Evolutionary conservation across 2,329 filamentous ascomycete species (phyloP).

Genomic region (Venturia carpophila): DNA sequence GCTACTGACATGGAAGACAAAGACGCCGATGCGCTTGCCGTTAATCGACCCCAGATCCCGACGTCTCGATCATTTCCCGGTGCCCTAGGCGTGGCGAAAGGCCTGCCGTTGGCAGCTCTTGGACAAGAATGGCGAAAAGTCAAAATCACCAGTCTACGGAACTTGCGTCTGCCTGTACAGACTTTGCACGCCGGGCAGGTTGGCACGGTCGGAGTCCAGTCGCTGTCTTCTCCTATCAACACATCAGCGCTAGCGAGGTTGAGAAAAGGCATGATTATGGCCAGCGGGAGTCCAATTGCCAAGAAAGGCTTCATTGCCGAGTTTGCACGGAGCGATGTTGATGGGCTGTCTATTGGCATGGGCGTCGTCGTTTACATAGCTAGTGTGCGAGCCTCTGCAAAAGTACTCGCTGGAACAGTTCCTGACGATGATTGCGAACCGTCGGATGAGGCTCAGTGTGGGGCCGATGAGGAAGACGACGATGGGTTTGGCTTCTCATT

Average conservation of each 20-base stretch:
- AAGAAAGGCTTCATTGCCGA: slow-evolving; percentile 49
- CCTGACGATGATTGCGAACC: slow-evolving; percentile 19
- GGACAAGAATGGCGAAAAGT: slow-evolving; percentile 72
- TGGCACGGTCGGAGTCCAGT: slow-evolving; percentile 55
- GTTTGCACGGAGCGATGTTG: slow-evolving; percentile 57
- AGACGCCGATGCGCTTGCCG: slow-evolving; percentile 20
- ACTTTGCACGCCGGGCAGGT: slow-evolving; percentile 73
- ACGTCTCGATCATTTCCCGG: slow-evolving; percentile 43
- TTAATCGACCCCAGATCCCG: slow-evolving; percentile 26
- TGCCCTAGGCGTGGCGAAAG: slow-evolving; percentile 30
- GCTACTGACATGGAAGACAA: slow-evolving; percentile 26
- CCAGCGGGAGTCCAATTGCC: slow-evolving; percentile 47
- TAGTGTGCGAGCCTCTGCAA: slow-evolving; percentile 74
- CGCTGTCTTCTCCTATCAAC: slow-evolving; percentile 31
- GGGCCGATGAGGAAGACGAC: slow-evolving; percentile 19
- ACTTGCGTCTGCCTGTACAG: slow-evolving; percentile 74
- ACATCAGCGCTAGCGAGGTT: slow-evolving; percentile 35
- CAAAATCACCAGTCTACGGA: slow-evolving; percentile 76
- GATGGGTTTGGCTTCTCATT: slow-evolving; percentile 10
- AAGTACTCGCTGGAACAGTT: slow-evolving; percentile 49
- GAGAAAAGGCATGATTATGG: slow-evolving; percentile 75
- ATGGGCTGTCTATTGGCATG: slow-evolving; percentile 56
- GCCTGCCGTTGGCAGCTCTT: slow-evolving; percentile 21
- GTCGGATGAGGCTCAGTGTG: slow-evolving; percentile 20
- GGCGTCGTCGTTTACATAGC: slow-evolving; percentile 78